phyloP scores from a whole-genome alignment of 345 rosid species.

The Mercurialis annua region DNA sequence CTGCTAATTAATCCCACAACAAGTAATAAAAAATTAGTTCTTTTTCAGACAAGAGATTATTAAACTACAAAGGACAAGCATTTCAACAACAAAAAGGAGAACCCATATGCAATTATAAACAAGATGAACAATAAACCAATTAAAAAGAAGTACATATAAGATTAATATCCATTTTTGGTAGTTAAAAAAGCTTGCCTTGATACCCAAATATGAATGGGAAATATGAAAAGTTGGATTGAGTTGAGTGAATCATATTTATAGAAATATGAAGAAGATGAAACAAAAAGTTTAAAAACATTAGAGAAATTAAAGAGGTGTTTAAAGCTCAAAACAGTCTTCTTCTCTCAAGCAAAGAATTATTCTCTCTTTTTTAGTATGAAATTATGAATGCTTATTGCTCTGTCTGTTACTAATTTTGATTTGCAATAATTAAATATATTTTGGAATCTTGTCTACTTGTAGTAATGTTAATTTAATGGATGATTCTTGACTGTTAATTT shows the following conservation, averaged over 20 bases:
- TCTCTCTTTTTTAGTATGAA: conserved; percentile 8
- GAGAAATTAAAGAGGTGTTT: background rate
- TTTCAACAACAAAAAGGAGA: background rate
- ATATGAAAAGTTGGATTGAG: no score
- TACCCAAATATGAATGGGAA: conserved; percentile 1
- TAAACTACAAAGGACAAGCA: background rate
- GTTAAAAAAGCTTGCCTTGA: conserved; percentile 12
- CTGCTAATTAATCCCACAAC: background rate
- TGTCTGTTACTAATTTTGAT: background rate
- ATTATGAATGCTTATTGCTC: background rate
- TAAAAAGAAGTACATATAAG: background rate
- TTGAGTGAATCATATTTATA: no score
- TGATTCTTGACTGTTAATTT: no score
- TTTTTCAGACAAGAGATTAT: background rate
- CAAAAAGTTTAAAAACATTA: background rate
- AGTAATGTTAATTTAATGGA: no score
- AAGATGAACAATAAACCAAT: background rate
- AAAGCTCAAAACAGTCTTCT: conserved; percentile 32
- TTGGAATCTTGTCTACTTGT: no score
- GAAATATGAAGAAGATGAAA: background rate
- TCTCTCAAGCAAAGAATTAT: conserved; percentile 51
- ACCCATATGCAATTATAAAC: conserved; percentile 2
- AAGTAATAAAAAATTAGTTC: background rate
- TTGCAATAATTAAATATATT: background rate
- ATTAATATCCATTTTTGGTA: background rate